A percentile compares a stretch with the other conserved stretches of the same genome.
Evolutionary conservation across 2,329 filamentous ascomycete species (phyloP).

Genomic region (Metarhizium album): DNA sequence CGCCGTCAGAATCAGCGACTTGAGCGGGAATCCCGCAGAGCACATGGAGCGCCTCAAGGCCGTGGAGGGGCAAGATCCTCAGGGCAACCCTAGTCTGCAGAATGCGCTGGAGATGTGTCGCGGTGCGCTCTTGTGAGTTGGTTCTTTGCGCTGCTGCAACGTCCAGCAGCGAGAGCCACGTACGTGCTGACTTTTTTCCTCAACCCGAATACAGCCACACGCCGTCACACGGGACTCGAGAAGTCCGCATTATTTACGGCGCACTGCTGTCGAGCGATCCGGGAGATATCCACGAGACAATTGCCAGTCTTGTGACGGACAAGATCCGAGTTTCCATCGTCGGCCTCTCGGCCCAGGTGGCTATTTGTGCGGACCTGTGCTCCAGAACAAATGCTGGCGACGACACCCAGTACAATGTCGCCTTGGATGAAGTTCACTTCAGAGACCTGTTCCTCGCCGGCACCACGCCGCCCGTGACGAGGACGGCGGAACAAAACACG

Average conservation of each 20-base stretch:
- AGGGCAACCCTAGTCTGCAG: slow-evolving; percentile 73
- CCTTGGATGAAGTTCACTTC: slow-evolving; percentile 67
- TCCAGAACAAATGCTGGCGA: slow-evolving; percentile 78
- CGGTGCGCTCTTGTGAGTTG: slow-evolving; percentile 72
- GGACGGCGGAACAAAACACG: slow-evolving; percentile 47
- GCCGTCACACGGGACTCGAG: slow-evolving; percentile 83
- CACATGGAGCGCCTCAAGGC: slow-evolving; percentile 68
- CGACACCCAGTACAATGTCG: slow-evolving; percentile 66
- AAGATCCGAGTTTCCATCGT: slow-evolving; percentile 82
- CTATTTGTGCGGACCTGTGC: slow-evolving; percentile 85
- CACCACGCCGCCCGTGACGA: slow-evolving; percentile 80
- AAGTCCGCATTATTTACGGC: slow-evolving; percentile 86
- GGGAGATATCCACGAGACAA: slow-evolving; percentile 88
- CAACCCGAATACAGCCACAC: slow-evolving; percentile 57
- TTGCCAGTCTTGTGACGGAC: slow-evolving; percentile 66
- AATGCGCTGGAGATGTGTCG: slow-evolving; percentile 95
- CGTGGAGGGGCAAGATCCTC: slow-evolving; percentile 55
- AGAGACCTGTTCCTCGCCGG: slow-evolving; percentile 78
- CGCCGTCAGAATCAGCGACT: slow-evolving; percentile 73
- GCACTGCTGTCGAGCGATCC: slow-evolving; percentile 85
- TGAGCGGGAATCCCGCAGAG: slow-evolving; percentile 83
- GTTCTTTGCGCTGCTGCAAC: not conserved
- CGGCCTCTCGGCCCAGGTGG: slow-evolving; percentile 81
- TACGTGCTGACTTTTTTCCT: not conserved
- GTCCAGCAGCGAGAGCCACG: slow-evolving; percentile 4